Conservation (phyloP, 441 rosid species). For the Adansonia madagascariensis region DNA sequence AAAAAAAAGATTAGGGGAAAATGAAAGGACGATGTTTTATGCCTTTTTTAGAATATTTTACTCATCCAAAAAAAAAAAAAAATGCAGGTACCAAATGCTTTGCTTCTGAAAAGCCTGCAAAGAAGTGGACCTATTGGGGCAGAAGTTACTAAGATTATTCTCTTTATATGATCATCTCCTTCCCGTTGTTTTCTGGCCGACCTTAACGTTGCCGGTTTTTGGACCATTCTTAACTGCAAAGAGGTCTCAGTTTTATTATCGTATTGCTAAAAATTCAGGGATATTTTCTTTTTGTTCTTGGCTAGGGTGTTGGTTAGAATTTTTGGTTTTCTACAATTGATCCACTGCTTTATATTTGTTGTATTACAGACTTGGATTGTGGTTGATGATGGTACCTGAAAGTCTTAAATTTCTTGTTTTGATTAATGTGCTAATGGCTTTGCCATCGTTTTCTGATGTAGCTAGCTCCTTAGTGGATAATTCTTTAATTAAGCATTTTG, state of each 20-base stretch:
- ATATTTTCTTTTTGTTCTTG: neutral
- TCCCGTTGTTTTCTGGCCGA: neutral
- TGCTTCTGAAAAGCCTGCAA: conserved; percentile 90
- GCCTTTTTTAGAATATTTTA: neutral
- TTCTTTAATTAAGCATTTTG: neutral
- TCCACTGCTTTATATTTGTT: neutral
- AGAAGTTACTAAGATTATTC: conserved; percentile 69
- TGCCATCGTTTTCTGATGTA: neutral
- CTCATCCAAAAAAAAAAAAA: neutral
- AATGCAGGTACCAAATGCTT: conserved; percentile 76
- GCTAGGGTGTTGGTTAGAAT: neutral
- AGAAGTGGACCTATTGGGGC: conserved; percentile 96
- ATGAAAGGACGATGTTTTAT: neutral
- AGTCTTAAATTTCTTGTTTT: neutral
- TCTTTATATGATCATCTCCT: neutral
- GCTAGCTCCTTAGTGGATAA: neutral
- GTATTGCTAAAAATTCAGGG: neutral
- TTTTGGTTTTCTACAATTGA: neutral
- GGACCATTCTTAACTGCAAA: neutral
- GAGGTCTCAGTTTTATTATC: neutral
- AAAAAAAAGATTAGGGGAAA: neutral
- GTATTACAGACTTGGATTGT: neutral
- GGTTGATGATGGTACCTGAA: neutral
- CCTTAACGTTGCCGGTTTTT: neutral
- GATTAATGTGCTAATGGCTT: neutral